Percentiles rank a stretch among this genome's conserved stretches.
phyloP scores from a whole-genome alignment of 441 rosid genomes.

The Jatropha multifida region DNA sequence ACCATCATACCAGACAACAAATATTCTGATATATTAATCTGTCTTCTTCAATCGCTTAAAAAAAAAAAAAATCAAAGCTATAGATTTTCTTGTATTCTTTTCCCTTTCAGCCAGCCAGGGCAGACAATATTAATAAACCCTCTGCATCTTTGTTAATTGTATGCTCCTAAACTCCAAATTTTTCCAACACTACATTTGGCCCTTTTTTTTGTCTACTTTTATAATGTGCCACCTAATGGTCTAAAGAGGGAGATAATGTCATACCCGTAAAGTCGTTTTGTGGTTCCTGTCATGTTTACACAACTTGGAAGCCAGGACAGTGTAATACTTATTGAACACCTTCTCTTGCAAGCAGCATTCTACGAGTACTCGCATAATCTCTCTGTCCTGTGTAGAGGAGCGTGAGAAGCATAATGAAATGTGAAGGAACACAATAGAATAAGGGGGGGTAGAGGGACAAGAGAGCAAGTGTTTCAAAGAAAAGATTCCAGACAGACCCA shows the following conservation, averaged over 20 bases:
- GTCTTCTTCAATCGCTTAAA: neutral
- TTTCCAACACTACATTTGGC: too few species aligned
- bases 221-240: neutral
- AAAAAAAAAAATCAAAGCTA: neutral
- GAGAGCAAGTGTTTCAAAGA: neutral
- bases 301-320: constrained; percentile 68
- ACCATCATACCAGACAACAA: constrained; percentile 13
- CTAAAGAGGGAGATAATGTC: neutral
- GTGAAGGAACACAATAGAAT: neutral
- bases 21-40: neutral
- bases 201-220: neutral
- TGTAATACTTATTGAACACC: constrained; percentile 80
- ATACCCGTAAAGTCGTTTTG: constrained; percentile 86
- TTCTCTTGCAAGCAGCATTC: constrained; percentile 91
- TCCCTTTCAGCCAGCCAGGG: neutral
- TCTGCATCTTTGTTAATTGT: neutral
- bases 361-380: constrained; percentile 79
- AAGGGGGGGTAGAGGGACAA: neutral
- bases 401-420: neutral
- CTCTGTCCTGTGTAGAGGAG: constrained; percentile 73
- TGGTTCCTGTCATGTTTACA: constrained; percentile 87
- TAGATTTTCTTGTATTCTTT: neutral
- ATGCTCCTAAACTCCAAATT: too few species aligned
- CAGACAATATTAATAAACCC: neutral
- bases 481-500: constrained; percentile 17